A percentile compares a stretch with the other conserved stretches of the same genome.
phyloP scores from a whole-genome alignment of 176 grass and related monocot genomes.

The Aechmea fasciata region DNA sequence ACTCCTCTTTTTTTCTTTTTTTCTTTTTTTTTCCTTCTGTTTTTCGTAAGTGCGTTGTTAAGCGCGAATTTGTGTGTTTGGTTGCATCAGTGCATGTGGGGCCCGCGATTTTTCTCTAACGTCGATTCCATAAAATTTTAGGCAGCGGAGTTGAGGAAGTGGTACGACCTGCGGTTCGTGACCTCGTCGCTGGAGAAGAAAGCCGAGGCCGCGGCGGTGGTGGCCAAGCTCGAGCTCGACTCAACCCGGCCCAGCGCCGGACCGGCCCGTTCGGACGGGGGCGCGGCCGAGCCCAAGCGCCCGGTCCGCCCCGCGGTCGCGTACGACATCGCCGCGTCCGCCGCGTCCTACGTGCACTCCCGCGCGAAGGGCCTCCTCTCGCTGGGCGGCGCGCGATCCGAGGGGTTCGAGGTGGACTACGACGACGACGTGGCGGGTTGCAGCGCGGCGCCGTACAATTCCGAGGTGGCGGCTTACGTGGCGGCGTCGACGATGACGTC shows the following conservation, averaged over 20 bases:
- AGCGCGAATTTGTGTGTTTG: neutral
- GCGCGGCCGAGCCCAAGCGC: slow-evolving; percentile 29
- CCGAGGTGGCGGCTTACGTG: slow-evolving; percentile 56
- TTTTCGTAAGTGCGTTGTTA: neutral
- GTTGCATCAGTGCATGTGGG: too few relatives aligned
- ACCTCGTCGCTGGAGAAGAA: slow-evolving; percentile 73
- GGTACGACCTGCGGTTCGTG: slow-evolving; percentile 52
- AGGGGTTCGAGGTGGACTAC: neutral
- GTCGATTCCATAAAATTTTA: slow-evolving; percentile 13
- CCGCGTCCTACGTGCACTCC: slow-evolving; percentile 67
- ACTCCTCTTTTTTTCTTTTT: too few relatives aligned
- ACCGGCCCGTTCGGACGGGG: neutral
- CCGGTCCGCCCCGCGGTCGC: slow-evolving; percentile 50
- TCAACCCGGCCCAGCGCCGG: slow-evolving; percentile 31
- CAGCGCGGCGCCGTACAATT: neutral
- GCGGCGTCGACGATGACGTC: slow-evolving; percentile 79
- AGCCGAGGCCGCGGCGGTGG: slow-evolving; percentile 31
- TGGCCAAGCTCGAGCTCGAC: slow-evolving; percentile 41
- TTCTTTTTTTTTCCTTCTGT: neutral
- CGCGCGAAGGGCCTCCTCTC: slow-evolving; percentile 63
- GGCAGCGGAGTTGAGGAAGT: slow-evolving; percentile 47
- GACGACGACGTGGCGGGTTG: too few relatives aligned
- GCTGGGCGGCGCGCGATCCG: slow-evolving; percentile 12
- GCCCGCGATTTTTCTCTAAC: neutral
- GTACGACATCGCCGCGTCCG: slow-evolving; percentile 81